phyloP scores from a whole-genome alignment of 257 asterid species.

The Solanum corneliomulleri region DNA sequence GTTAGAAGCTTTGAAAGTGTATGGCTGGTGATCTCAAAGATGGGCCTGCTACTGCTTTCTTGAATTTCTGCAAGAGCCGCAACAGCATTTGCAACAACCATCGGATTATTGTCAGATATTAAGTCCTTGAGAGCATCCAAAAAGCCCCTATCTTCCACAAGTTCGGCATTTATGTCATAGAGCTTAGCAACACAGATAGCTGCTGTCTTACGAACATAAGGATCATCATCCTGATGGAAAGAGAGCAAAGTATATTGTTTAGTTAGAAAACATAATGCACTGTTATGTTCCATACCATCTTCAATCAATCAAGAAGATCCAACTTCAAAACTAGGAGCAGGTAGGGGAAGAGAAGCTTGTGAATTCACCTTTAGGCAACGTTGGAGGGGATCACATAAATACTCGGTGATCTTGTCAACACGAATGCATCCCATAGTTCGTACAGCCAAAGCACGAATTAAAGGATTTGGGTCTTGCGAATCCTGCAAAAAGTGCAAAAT shows the following conservation, averaged over 20 bases:
- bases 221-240: constrained; percentile 87
- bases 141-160: constrained; percentile 98
- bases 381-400: constrained; percentile 96
- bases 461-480: constrained; percentile 97
- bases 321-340: background rate
- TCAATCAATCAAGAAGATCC: background rate
- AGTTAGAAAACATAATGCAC: background rate
- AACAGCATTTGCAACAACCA: constrained; percentile 99
- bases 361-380: constrained; percentile 82
- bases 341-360: background rate
- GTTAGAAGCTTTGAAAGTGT: constrained; percentile 97
- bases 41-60: constrained; percentile 76
- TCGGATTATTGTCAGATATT: constrained; percentile 97
- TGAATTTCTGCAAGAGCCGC: constrained; percentile 99
- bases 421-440: constrained; percentile 99
- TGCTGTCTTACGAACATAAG: constrained; percentile 98
- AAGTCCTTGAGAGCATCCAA: constrained; percentile 96
- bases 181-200: constrained; percentile 99
- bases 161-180: constrained; percentile 94
- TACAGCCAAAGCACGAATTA: constrained; percentile 98
- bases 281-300: background rate
- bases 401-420: constrained; percentile 95
- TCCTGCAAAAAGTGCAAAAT: constrained; percentile 39
- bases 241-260: constrained; percentile 4
- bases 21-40: constrained; percentile 92